phyloP scores from a whole-genome alignment of 208 protist species.

The Acanthamoeba divionensis region DNA sequence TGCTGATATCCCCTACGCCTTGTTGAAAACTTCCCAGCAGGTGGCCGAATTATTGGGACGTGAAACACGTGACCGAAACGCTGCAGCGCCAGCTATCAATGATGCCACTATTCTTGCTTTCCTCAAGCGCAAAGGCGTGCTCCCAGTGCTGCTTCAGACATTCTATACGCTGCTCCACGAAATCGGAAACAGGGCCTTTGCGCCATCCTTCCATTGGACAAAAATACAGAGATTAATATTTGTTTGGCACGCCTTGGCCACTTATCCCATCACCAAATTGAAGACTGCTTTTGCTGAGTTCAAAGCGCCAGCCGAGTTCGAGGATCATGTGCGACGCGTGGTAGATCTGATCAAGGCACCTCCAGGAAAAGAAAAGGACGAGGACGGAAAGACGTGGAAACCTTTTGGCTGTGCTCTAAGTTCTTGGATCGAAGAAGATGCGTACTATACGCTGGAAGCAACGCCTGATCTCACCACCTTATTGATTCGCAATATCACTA shows the following conservation, averaged over 20 bases:
- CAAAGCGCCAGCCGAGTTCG: background rate
- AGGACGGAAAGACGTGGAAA: no score
- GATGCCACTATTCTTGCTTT: background rate
- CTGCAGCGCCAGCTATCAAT: no score
- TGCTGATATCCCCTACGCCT: background rate
- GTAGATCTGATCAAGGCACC: background rate
- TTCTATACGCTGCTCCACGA: background rate
- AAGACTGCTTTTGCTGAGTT: background rate
- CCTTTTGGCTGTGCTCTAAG: background rate
- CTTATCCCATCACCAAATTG: background rate
- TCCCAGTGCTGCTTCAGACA: background rate
- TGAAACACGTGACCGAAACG: no score
- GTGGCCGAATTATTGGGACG: background rate
- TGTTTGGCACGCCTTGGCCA: background rate
- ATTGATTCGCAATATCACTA: background rate
- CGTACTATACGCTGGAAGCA: no score
- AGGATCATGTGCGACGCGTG: background rate
- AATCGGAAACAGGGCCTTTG: background rate
- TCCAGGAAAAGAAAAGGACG: background rate
- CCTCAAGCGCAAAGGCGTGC: background rate
- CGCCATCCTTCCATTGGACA: background rate
- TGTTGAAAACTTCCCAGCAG: background rate
- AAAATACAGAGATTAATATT: background rate
- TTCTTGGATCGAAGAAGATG: conserved; percentile 15
- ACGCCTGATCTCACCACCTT: background rate